phyloP scores from a whole-genome alignment of 2,329 filamentous ascomycete genomes.

The Diaporthe caulivora region DNA sequence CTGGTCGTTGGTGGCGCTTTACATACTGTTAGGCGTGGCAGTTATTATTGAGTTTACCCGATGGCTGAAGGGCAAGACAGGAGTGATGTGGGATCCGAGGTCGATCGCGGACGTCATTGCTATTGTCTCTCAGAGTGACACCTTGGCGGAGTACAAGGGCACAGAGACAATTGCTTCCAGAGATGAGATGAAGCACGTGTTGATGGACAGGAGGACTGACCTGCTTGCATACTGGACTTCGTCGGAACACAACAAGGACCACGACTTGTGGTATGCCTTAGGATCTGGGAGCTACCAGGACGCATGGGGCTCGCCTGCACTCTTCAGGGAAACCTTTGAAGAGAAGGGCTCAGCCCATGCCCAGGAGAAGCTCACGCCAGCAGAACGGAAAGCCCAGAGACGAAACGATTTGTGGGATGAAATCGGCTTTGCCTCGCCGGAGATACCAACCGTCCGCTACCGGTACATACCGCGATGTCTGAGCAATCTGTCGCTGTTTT shows the following conservation, averaged over 20 bases:
- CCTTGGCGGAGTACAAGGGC: conserved; percentile 77
- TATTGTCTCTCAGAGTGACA: conserved; percentile 84
- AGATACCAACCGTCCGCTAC: conserved; percentile 66
- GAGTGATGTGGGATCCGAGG: conserved; percentile 86
- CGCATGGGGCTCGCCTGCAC: conserved; percentile 36
- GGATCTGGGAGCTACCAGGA: conserved; percentile 56
- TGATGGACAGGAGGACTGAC: conserved; percentile 70
- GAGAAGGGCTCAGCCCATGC: conserved; percentile 30
- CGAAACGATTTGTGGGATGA: conserved; percentile 41
- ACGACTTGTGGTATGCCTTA: conserved; percentile 81
- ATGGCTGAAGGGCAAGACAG: conserved; percentile 76
- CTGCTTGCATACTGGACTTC: conserved; percentile 90
- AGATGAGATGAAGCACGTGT: conserved; percentile 64
- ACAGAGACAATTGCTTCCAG: conserved; percentile 71
- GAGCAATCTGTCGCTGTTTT: conserved; percentile 72
- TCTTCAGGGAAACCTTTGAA: conserved; percentile 15
- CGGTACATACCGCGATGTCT: conserved; percentile 85
- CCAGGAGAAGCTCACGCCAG: conserved; percentile 28
- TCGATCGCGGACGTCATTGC: conserved; percentile 85
- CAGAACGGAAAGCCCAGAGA: conserved; percentile 39
- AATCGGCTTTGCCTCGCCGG: conserved; percentile 56
- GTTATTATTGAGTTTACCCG: conserved; percentile 71
- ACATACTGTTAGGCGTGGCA: conserved; percentile 74
- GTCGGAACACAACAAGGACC: conserved; percentile 65
- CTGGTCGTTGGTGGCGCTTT: conserved; percentile 83